A percentile compares a stretch with the other conserved stretches of the same genome.
phyloP scores from a whole-genome alignment of 2,329 filamentous ascomycete species.

The Lachnellula suecica region DNA sequence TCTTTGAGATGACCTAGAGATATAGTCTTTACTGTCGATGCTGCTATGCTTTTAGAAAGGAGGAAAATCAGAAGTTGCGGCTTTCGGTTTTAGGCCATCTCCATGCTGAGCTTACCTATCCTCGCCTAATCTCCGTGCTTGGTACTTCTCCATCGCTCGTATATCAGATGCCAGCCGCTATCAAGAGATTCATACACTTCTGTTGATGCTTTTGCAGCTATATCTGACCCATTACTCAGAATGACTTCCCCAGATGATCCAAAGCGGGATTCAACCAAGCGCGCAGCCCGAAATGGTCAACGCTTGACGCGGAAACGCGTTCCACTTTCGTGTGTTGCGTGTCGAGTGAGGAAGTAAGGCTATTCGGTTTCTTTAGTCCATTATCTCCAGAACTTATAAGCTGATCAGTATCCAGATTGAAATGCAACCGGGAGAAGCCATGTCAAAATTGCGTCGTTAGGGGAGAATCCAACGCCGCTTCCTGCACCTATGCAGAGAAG shows the following conservation, averaged over 20 bases:
- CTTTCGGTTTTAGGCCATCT: too few relatives aligned
- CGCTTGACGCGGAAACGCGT: conserved; percentile 17
- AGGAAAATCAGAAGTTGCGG: too few relatives aligned
- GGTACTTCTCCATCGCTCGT: too few relatives aligned
- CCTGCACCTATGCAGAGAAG: conserved; percentile 51
- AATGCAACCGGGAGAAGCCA: conserved; percentile 53
- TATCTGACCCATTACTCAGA: too few relatives aligned
- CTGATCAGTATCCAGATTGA: conserved; percentile 29
- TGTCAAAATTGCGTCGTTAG: conserved; percentile 54
- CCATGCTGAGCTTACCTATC: too few relatives aligned
- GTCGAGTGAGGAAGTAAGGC: conserved; percentile 22
- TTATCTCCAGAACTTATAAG: neutral
- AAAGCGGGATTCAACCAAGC: conserved; percentile 1
- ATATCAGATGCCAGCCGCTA: too few relatives aligned
- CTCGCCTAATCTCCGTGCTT: too few relatives aligned
- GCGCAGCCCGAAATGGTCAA: conserved; percentile 12
- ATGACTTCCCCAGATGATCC: neutral
- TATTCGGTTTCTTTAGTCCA: neutral
- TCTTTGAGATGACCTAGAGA: too few relatives aligned
- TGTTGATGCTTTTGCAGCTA: too few relatives aligned
- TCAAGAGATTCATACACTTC: too few relatives aligned
- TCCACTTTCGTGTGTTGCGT: conserved; percentile 21
- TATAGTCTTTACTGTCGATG: too few relatives aligned
- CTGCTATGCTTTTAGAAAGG: too few relatives aligned
- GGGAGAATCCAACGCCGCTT: conserved; percentile 35